These are phyloP conservation scores for Metroxylon sagu DNA, from an alignment of 176 grass and related monocot species.

Conservation along the genomic window DNA sequence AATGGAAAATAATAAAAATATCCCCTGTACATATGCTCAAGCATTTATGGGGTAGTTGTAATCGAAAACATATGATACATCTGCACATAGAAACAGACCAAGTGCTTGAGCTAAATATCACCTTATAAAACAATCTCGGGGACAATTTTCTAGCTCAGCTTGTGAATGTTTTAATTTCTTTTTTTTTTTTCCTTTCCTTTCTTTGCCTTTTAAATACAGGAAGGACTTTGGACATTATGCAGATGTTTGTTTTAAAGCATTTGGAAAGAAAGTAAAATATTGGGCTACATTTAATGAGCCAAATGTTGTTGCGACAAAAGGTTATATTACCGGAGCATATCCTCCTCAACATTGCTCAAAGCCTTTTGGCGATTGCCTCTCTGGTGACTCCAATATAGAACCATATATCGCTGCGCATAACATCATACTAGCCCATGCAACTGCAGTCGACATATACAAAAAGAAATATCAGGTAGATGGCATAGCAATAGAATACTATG, in stretches of 20 bases:
- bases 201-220: conserved; percentile 18
- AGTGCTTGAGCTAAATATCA: no score
- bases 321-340: conserved; percentile 18
- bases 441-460: conserved; percentile 43
- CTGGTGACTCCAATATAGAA: conserved; percentile 53
- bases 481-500: not conserved
- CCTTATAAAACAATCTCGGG: no score
- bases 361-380: conserved; percentile 41
- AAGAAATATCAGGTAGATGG: conserved; percentile 41
- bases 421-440: conserved; percentile 66
- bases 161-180: no score
- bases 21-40: no score
- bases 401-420: conserved; percentile 68
- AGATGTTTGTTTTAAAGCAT: conserved; percentile 58
- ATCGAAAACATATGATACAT: no score
- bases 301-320: conserved; percentile 23
- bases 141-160: no score
- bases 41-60: no score
- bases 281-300: conserved; percentile 58
- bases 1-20: no score
- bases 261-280: conserved; percentile 62
- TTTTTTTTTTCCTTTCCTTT: not conserved
- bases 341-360: conserved; percentile 44
- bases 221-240: conserved; percentile 46
- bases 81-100: no score